phyloP scores from a whole-genome alignment of 495 filamentous ascomycete species.

The Penicillium macrosclerotiorum region DNA sequence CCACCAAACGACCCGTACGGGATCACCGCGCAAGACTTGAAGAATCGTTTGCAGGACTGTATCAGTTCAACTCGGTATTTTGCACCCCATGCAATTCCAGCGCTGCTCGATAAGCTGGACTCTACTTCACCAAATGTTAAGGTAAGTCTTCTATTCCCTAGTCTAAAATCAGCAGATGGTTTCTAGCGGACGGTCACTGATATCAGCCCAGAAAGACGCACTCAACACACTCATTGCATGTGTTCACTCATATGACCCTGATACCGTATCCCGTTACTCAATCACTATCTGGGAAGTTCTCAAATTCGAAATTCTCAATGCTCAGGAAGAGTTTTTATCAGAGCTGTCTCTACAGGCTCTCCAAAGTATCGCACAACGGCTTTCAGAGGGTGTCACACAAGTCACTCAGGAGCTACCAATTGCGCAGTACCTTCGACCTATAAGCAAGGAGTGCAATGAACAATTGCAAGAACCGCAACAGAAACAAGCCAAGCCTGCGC shows the following conservation, averaged over 20 bases:
- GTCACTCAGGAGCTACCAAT: constrained; percentile 52
- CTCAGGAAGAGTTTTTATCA: constrained; percentile 68
- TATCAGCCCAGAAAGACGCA: constrained; percentile 58
- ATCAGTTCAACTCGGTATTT: constrained; percentile 67
- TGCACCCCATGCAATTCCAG: constrained; percentile 66
- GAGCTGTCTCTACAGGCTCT: constrained; percentile 57
- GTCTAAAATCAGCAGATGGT: too few relatives aligned
- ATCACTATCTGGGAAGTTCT: constrained; percentile 70
- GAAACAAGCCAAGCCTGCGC: constrained; percentile 69
- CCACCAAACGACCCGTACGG: constrained; percentile 74
- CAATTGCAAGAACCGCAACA: constrained; percentile 73
- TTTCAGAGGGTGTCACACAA: constrained; percentile 52
- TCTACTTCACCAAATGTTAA: constrained; percentile 74
- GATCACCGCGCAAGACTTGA: constrained; percentile 72
- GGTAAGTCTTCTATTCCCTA: constrained; percentile 52
- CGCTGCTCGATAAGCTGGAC: constrained; percentile 72
- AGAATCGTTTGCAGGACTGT: constrained; percentile 66
- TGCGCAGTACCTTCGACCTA: constrained; percentile 59
- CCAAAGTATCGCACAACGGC: constrained; percentile 53
- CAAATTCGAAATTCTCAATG: constrained; percentile 75
- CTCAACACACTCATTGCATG: constrained; percentile 64
- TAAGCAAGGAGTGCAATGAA: constrained; percentile 69
- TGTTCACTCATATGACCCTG: constrained; percentile 57
- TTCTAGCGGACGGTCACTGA: too few relatives aligned
- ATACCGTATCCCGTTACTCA: constrained; percentile 65